Conservation (phyloP, 75 land plant genomes). For the Azolla pinnata region DNA sequence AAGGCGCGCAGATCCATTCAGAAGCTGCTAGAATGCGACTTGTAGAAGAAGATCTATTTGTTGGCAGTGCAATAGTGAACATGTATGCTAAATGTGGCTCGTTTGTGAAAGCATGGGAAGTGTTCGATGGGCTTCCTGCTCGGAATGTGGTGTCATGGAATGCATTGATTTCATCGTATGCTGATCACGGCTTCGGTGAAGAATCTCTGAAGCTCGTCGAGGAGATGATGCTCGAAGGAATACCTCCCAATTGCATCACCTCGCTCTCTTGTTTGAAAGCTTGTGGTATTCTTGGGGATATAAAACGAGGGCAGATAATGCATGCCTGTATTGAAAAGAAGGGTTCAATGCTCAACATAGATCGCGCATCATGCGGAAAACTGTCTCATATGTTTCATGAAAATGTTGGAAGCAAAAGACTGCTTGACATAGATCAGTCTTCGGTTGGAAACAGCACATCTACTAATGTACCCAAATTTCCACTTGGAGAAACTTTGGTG, state of each 20-base stretch:
- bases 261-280: constrained; percentile 22
- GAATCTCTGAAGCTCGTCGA: constrained; percentile 19
- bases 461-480: too few species aligned
- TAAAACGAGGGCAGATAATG: constrained; percentile 15
- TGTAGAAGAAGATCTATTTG: constrained; percentile 17
- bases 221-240: constrained; percentile 13
- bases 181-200: constrained; percentile 1
- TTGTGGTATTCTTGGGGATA: constrained; percentile 14
- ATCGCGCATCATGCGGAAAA: too few species aligned
- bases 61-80: constrained; percentile 14
- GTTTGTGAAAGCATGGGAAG: constrained; percentile 7
- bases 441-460: too few species aligned
- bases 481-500: too few species aligned
- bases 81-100: constrained; percentile 26
- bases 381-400: too few species aligned
- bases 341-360: too few species aligned
- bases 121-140: constrained; percentile 22
- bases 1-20: constrained; percentile 53
- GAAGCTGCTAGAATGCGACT: constrained; percentile 32
- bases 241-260: constrained; percentile 21
- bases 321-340: constrained; percentile 6
- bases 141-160: constrained; percentile 30
- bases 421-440: too few species aligned
- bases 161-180: constrained; percentile 28
- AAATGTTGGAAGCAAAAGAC: too few species aligned